phyloP scores from a whole-genome alignment of 768 basidiomycete genomes.

The Omphalotus guepiniiformis region DNA sequence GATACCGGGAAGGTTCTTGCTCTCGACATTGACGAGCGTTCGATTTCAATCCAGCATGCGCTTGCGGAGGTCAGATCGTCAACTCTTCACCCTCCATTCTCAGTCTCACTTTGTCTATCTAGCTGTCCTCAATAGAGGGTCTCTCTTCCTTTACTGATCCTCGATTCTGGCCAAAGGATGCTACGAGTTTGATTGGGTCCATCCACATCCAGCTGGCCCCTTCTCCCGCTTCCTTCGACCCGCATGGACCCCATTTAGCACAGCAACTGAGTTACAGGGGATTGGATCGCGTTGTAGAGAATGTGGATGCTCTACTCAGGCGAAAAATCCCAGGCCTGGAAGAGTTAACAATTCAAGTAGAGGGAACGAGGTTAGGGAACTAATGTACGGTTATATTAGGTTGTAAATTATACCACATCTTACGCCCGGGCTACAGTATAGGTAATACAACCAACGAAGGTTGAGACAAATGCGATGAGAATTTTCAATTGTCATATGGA shows the following conservation, averaged over 20 bases:
- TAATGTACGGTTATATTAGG: no score
- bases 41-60: conserved; percentile 49
- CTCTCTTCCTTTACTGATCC: conserved; percentile 76
- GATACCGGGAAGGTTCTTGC: conserved; percentile 88
- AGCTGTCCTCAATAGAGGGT: conserved; percentile 77
- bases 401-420: no score
- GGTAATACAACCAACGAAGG: no score
- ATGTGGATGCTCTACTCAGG: conserved; percentile 70
- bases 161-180: conserved; percentile 96
- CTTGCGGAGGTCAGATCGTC: conserved; percentile 52
- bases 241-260: conserved; percentile 47
- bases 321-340: conserved; percentile 75
- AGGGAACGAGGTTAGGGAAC: no score
- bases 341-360: conserved; percentile 89
- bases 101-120: conserved; percentile 6
- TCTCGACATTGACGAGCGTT: conserved; percentile 74
- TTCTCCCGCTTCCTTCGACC: conserved; percentile 53
- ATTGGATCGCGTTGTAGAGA: conserved; percentile 68
- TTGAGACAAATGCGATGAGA: no score
- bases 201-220: conserved; percentile 86
- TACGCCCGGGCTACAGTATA: no score
- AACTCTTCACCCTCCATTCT: background rate
- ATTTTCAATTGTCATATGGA: no score
- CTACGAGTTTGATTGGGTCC: conserved; percentile 79
- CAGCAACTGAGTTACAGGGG: conserved; percentile 49